A percentile compares a stretch with the other conserved stretches of the same genome.
These are phyloP conservation scores for Aspergillus ruber DNA, from an alignment of 2,329 filamentous ascomycete species.

Conservation along the genomic window DNA sequence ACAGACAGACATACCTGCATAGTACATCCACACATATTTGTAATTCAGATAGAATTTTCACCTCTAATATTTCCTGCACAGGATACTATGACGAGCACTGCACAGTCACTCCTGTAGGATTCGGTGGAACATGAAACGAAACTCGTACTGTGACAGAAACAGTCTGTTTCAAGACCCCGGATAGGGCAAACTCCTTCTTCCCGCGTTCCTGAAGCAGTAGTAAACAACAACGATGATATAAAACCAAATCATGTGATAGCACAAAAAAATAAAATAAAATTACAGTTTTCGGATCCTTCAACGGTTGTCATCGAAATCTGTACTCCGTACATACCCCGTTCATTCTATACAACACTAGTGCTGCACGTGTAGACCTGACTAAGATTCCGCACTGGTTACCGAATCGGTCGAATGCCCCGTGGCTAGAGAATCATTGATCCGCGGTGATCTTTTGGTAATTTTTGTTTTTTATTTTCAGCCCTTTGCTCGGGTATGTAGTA, in stretches of 20 bases:
- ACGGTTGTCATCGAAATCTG: not conserved
- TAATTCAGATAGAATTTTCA: no score
- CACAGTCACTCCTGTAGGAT: not conserved
- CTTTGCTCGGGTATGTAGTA: no score
- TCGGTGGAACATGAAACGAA: not conserved
- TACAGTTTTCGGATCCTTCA: not conserved
- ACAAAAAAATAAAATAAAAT: not conserved
- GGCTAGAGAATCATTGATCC: not conserved
- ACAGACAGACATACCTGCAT: no score
- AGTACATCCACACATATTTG: no score
- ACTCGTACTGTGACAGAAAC: not conserved
- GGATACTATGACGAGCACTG: no score
- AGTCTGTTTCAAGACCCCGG: not conserved
- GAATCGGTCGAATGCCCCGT: not conserved
- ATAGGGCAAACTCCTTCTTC: not conserved
- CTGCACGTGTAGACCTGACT: no score
- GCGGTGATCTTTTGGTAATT: not conserved
- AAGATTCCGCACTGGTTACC: not conserved
- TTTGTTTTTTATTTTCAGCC: not conserved
- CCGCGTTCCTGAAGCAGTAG: not conserved
- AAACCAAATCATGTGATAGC: not conserved
- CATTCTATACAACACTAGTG: no score
- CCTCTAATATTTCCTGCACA: no score
- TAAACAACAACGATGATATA: not conserved
- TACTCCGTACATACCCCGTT: not conserved